Conservation (phyloP, 768 basidiomycete species). For the Scleroderma bovista region DNA sequence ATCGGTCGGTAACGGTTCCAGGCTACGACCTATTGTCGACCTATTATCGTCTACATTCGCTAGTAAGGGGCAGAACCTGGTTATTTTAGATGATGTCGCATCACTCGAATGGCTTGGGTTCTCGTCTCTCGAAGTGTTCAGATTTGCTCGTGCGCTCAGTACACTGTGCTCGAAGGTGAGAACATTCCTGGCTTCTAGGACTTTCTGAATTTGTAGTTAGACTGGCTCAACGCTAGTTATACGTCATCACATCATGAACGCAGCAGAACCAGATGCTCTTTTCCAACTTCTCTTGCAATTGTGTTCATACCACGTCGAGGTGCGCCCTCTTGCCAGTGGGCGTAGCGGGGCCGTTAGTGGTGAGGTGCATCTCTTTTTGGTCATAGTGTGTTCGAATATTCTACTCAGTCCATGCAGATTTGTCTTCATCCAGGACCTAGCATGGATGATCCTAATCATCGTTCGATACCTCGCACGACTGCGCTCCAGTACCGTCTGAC, state of each 20-base stretch:
- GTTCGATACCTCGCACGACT: slow-evolving; percentile 42
- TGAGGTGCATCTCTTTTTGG: slow-evolving; percentile 42
- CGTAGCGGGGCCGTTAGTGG: slow-evolving; percentile 75
- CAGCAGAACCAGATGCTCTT: slow-evolving; percentile 53
- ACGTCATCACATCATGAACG: slow-evolving; percentile 56
- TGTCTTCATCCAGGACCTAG: slow-evolving; percentile 56
- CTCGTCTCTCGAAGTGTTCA: slow-evolving; percentile 42
- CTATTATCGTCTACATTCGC: slow-evolving; percentile 20
- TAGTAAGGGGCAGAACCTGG: slow-evolving; percentile 27
- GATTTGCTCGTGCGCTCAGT: slow-evolving; percentile 56
- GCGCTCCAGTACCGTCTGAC: slow-evolving; percentile 71
- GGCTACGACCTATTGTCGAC: slow-evolving; percentile 33
- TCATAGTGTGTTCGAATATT: not conserved
- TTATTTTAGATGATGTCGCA: slow-evolving; percentile 69
- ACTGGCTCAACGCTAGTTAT: slow-evolving; percentile 49
- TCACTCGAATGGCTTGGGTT: slow-evolving; percentile 70
- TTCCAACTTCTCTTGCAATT: slow-evolving; percentile 56
- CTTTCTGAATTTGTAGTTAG: slow-evolving; percentile 28
- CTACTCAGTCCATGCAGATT: slow-evolving; percentile 36
- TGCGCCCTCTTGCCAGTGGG: slow-evolving; percentile 66
- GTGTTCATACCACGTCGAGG: slow-evolving; percentile 66
- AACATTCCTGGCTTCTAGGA: not conserved
- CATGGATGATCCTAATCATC: slow-evolving; percentile 26
- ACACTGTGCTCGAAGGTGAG: slow-evolving; percentile 52
- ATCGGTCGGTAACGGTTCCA: slow-evolving; percentile 8